Base-by-base conservation (phyloP, 257 asterid species). In the Galeopsis tetrahit region DNA sequence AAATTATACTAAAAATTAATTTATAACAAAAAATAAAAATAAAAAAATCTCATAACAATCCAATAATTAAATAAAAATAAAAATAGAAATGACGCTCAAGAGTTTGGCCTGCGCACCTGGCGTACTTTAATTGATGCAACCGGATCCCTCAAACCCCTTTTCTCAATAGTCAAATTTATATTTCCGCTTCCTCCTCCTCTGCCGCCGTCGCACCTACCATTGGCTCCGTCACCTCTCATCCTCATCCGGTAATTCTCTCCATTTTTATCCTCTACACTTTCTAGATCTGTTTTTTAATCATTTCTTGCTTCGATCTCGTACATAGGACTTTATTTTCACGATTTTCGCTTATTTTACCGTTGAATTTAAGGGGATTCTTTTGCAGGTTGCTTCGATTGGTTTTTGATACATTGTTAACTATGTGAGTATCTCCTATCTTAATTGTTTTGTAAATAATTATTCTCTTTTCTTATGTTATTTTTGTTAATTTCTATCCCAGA, bases 301-400 rank as follows among this genome's bases (percentile, higher is more conserved):
- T 21, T n/a, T 11, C 10, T 39, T 40, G 33, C 10, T 44, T 52
- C 65, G 79, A 75, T 78, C 58, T 66, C 60, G 32, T 43, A 51
- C 69, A 31, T 60, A 10, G 72, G 48, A 56, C 15, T 65, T 68
- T 42, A 14, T 9, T 53, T 10, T 51, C 32, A 5, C 31, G 34
- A 10, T 44, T 44, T 69, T 55, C 15, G 61, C 58, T 38, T 58
- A 28, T 60, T 34, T 58, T 66, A 17, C 17, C 35, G 31, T 57
- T 55, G 60, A 71, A 13, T 56, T 81, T 34, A 51, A 57, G 58
- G 57, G 43, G 28, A 36, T 74, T 75, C 34, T 59, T 72, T 82
- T 76, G 82, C 86, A 82, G 83, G 72, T 66, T 66, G 69, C 63
- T 67, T 71, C 69, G 5, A 52, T 49, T 68, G 69, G 42, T 63